Evolutionary conservation across 306 rosid genomes (phyloP), one percentile per base, ranked within the genome.

Genomic region (Acacia crassicarpa): DNA sequence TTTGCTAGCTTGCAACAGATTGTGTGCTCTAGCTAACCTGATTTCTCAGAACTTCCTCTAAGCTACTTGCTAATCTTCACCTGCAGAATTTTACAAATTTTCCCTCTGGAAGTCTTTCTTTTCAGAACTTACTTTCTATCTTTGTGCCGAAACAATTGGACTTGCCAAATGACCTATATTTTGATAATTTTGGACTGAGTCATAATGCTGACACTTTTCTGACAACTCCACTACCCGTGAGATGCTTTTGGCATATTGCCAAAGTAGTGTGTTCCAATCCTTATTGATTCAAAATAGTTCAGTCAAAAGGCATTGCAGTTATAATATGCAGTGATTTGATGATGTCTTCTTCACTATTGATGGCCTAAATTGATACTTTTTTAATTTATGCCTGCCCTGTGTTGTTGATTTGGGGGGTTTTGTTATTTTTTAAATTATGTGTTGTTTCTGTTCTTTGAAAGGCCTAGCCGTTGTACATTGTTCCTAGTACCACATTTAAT

Each of bases 391-490:
- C 66, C 67, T 43, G 19, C 9, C 40, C 72, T n/a, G 16, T 22
- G 75, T 62, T 48, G 33, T 45, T 40, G 25, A 19, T 15, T 78
- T 73, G 22, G 59, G 4, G 0, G 56, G 48, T 8, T 67, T 63
- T 14, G 17, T 72, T 67, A 4, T 61, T 48, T 59, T 48, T 20
- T 16, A 48, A 67, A 19, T 66, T 44, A 5, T 58, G 59, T 41
- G 20, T 79, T 58, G 49, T 74, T 67, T 38, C 30, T 78, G 9
- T 78, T 69, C 12, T 54, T 82, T 33, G 43, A 27, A 85, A 77
- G 56, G 25, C 32, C n/a, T 63, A 33, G 44, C 63, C 6, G 23
- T 38, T 35, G 45, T 19, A 35, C 13, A 0, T 11, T 61, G 53
- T 65, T 25, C 25, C 12, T 35, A 33, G 20, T 46, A 23, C n/a